Conservation (phyloP, 768 basidiomycete species). For the Leucocoprinus birnbaumii region DNA sequence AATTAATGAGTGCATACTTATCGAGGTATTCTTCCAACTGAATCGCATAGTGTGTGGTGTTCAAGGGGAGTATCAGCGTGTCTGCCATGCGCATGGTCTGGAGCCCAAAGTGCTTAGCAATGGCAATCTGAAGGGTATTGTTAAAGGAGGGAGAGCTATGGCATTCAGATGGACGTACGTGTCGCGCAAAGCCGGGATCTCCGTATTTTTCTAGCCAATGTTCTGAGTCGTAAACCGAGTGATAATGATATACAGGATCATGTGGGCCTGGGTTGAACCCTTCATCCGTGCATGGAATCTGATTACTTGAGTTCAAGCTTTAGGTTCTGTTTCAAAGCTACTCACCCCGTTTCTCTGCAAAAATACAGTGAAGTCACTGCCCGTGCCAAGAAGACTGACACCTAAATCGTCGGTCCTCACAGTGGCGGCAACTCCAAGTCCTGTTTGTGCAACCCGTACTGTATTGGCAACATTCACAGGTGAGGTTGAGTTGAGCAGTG, state of each 20-base stretch:
- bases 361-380: conserved; percentile 90
- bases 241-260: conserved; percentile 74
- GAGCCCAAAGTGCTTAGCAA: conserved; percentile 65
- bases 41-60: conserved; percentile 69
- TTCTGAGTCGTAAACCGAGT: conserved; percentile 68
- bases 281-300: conserved; percentile 39
- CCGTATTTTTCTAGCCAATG: conserved; percentile 70
- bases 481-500: conserved; percentile 28
- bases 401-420: conserved; percentile 31
- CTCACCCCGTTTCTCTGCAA: conserved; percentile 60
- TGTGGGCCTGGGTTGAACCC: conserved; percentile 36
- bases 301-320: background rate
- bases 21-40: conserved; percentile 59
- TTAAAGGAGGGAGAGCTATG: too few relatives aligned
- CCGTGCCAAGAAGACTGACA: conserved; percentile 65
- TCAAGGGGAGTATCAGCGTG: conserved; percentile 61
- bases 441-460: conserved; percentile 40
- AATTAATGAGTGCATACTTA: too few relatives aligned
- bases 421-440: conserved; percentile 19
- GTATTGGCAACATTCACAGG: conserved; percentile 13
- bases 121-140: too few relatives aligned
- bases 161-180: conserved; percentile 48
- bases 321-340: background rate
- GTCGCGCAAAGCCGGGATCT: conserved; percentile 68
- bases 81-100: conserved; percentile 55